Base-by-base conservation (phyloP, 2,329 filamentous ascomycete species). In the Capronia epimyces region DNA sequence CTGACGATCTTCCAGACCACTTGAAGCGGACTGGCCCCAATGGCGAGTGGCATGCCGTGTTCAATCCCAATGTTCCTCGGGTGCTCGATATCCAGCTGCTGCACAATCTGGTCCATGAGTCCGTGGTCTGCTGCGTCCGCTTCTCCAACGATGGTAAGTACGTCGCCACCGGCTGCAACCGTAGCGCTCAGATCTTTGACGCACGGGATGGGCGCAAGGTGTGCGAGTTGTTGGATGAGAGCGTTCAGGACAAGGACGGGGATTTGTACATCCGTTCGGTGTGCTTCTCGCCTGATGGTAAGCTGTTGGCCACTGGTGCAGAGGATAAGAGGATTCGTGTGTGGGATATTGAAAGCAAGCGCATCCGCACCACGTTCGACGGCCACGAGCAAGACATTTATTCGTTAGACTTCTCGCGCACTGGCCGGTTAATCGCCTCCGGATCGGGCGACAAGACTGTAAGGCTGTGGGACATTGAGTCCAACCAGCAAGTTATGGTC, bases 301-400 rank as follows among this genome's bases (percentile, higher is more conserved):
- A 86, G 65, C 95, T 89, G 63, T 80, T 98, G 27, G 93, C 93
- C 3, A 98, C 93, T 13, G 93, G 93, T 66, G 93, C 93, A 1
- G 93, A 98, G 69, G 93, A 98, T 71, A 97, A 96, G 75, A 80
- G 95, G 64, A 97, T 98, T 66, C 79, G 93, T 63, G 89, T 98
- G 45, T 98, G 93, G 93, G 93, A 98, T 67, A 97, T 98, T 62
- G 77, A 80, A 49, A 79, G 75, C 50, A 81, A 89, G 61, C 83
- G 81, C 7, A 97, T 98, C 66, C 87, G 89, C 64, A 89, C 93
- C 66, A 89, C 89, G 32, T 97, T 98, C 71, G 79, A 84, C n/a
- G 93, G 93, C 20, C 93, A 98, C 70, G 93, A 98, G 70, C 91
- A 98, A 70, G 93, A 98, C 61, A 98, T 98, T 57, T 97, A 97